A percentile compares a stretch with the other conserved stretches of the same genome.
phyloP scores from a whole-genome alignment of 2,329 filamentous ascomycete genomes.

The Didymellaceae sp. region DNA sequence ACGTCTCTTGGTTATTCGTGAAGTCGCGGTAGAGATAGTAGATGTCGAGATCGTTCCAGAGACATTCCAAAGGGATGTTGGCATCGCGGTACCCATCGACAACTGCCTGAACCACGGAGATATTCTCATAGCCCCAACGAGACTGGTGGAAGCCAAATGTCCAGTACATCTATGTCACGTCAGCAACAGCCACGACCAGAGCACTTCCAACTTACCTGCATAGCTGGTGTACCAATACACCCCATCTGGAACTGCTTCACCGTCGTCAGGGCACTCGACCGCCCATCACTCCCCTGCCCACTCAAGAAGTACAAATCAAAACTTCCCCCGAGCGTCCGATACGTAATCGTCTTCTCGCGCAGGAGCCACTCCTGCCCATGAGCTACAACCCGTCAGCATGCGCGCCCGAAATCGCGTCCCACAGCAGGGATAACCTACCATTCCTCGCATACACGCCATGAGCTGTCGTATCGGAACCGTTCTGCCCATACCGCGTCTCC shows the following conservation, averaged over 20 bases:
- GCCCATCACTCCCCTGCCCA: constrained; percentile 70
- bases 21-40: constrained; percentile 60
- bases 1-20: constrained; percentile 59
- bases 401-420: no score
- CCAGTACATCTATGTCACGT: constrained; percentile 51
- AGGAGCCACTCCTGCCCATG: constrained; percentile 77
- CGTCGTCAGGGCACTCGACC: constrained; percentile 57
- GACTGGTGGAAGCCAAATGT: constrained; percentile 82
- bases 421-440: constrained; percentile 15
- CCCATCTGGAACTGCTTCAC: constrained; percentile 66
- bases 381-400: constrained; percentile 47
- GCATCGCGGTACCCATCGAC: constrained; percentile 60
- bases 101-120: constrained; percentile 38
- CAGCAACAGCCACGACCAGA: neutral
- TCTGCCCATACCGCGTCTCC: constrained; percentile 19
- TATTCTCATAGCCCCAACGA: constrained; percentile 72
- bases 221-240: constrained; percentile 70
- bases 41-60: constrained; percentile 51
- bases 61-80: constrained; percentile 56
- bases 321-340: constrained; percentile 73
- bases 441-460: constrained; percentile 27
- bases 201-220: constrained; percentile 67
- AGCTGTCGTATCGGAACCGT: constrained; percentile 6
- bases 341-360: constrained; percentile 67
- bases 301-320: constrained; percentile 80